phyloP scores from a whole-genome alignment of 805 yeast species.

The Pachysolen tannophilus region DNA sequence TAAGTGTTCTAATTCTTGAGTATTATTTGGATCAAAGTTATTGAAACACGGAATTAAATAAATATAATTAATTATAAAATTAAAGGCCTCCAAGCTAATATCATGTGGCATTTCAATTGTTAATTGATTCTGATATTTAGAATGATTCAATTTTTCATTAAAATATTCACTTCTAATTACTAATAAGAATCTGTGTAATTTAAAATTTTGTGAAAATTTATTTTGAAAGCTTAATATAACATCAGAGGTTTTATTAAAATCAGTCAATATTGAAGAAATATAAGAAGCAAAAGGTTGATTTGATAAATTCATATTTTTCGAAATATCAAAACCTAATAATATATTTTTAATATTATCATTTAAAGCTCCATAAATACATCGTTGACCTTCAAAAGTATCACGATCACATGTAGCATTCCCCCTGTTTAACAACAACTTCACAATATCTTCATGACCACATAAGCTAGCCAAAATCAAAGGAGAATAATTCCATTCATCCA shows the following conservation, averaged over 20 bases:
- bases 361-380: slow-evolving; percentile 73
- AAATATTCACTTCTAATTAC: slow-evolving; percentile 28
- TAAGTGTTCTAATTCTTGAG: slow-evolving; percentile 19
- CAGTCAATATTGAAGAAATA: slow-evolving; percentile 37
- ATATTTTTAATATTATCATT: slow-evolving; percentile 56
- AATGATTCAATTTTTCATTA: slow-evolving; percentile 13
- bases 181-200: slow-evolving; percentile 34
- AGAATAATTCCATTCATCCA: slow-evolving; percentile 68
- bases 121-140: slow-evolving; percentile 5
- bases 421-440: slow-evolving; percentile 46
- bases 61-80: slow-evolving; percentile 19
- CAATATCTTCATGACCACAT: slow-evolving; percentile 67
- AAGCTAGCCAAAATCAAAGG: slow-evolving; percentile 67
- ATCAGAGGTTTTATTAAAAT: slow-evolving; percentile 19
- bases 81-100: slow-evolving; percentile 23
- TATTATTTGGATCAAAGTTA: slow-evolving; percentile 23
- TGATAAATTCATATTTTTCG: slow-evolving; percentile 56
- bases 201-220: slow-evolving; percentile 11
- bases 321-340: slow-evolving; percentile 51
- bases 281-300: slow-evolving; percentile 67
- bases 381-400: slow-evolving; percentile 74
- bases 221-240: slow-evolving; percentile 26
- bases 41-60: slow-evolving; percentile 22
- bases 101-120: slow-evolving; percentile 14
- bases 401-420: slow-evolving; percentile 70